phyloP scores from a whole-genome alignment of 805 yeast genomes.

The Jamesozyma rosinii region DNA sequence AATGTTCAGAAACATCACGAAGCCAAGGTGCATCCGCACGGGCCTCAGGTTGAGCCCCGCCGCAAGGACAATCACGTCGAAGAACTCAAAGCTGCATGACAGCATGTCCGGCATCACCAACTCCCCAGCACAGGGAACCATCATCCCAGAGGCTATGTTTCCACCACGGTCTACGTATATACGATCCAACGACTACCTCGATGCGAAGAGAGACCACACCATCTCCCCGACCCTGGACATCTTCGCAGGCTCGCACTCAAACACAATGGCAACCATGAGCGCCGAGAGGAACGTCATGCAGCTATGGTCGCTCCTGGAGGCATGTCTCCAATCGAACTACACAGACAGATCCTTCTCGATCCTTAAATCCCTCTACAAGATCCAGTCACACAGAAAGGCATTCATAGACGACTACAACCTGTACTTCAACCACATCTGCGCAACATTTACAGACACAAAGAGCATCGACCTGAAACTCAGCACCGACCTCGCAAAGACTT shows the following conservation, averaged over 20 bases:
- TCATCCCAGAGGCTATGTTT: not conserved
- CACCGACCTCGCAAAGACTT: conserved; percentile 34
- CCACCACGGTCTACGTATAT: not conserved
- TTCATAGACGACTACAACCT: conserved; percentile 62
- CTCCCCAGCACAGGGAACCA: not conserved
- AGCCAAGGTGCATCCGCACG: too few species aligned
- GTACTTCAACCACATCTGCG: conserved; percentile 35
- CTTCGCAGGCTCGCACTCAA: conserved; percentile 21
- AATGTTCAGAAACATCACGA: conserved; percentile 1
- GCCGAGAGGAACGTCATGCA: conserved; percentile 32
- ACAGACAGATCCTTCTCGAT: conserved; percentile 62
- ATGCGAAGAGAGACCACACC: conserved; percentile 5
- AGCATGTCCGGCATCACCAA: conserved; percentile 1
- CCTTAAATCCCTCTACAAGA: conserved; percentile 49
- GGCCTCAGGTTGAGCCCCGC: too few species aligned
- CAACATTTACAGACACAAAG: conserved; percentile 24
- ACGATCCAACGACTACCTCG: not conserved
- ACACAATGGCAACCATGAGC: conserved; percentile 10
- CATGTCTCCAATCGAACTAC: conserved; percentile 59
- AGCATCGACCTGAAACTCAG: conserved; percentile 33
- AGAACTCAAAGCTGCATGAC: conserved; percentile 10
- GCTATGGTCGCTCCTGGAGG: conserved; percentile 70
- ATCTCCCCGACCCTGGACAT: conserved; percentile 14
- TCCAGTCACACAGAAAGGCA: conserved; percentile 35
- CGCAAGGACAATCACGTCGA: conserved; percentile 11